These are phyloP conservation scores for Colletotrichum sp. DNA, from an alignment of 2,329 filamentous ascomycete genomes.

Conservation along the genomic window DNA sequence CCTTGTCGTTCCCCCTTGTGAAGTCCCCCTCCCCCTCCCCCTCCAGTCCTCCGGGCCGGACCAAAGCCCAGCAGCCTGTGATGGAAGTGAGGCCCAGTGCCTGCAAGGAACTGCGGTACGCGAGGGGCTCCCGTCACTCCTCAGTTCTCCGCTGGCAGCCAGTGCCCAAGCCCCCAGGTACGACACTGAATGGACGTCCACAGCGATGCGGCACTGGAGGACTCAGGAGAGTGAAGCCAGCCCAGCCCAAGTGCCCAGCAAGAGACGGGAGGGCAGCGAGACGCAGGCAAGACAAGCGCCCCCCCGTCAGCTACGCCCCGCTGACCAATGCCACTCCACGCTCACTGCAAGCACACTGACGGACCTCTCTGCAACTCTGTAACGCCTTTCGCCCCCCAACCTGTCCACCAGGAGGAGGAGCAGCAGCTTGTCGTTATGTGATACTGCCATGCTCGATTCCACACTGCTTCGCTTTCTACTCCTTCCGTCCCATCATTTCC, in stretches of 20 bases:
- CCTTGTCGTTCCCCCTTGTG: background rate
- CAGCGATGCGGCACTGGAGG: background rate
- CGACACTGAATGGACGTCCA: background rate
- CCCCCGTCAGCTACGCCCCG: conserved; percentile 2
- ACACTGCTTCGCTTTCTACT: conserved; percentile 10
- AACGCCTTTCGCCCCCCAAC: conserved; percentile 15
- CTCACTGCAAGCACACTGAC: conserved; percentile 21
- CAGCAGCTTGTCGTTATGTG: conserved; percentile 4
- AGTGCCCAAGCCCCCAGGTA: background rate
- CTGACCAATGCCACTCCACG: conserved; percentile 20
- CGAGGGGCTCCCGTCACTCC: background rate
- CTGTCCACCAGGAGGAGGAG: background rate
- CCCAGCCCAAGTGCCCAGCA: background rate
- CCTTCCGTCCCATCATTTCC: conserved; percentile 16
- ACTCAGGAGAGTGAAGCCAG: background rate
- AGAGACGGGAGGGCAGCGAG: background rate
- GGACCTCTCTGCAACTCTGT: conserved; percentile 19
- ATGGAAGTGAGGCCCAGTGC: background rate
- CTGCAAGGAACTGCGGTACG: background rate
- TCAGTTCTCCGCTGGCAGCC: background rate
- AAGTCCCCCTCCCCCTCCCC: background rate
- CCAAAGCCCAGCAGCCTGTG: background rate
- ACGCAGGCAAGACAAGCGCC: background rate
- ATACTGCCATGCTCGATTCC: conserved; percentile 3
- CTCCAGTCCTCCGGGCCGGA: background rate